phyloP scores from a whole-genome alignment of 108 stramenopile species.

The Fragilaria crotonensis region DNA sequence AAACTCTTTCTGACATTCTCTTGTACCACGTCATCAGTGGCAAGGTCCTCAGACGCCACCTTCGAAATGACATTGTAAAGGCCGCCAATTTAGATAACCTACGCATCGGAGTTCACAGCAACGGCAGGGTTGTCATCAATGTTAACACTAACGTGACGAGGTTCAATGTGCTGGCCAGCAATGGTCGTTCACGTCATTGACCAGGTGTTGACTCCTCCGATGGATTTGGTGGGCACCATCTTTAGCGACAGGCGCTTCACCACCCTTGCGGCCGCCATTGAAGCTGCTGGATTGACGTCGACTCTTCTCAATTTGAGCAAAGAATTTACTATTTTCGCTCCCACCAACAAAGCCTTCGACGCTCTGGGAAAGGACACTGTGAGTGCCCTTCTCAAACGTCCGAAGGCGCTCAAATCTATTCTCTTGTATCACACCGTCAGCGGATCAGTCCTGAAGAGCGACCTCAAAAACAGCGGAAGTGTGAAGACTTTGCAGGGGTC shows the following conservation, averaged over 20 bases:
- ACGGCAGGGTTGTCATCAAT: background rate
- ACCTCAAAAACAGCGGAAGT: background rate
- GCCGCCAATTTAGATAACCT: background rate
- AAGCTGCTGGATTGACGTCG: constrained; percentile 10
- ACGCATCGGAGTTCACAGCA: background rate
- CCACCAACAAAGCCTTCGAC: constrained; percentile 45
- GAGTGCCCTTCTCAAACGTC: too few relatives aligned
- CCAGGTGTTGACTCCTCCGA: constrained; percentile 2
- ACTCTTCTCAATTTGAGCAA: constrained; percentile 1
- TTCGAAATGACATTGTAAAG: constrained; percentile 1
- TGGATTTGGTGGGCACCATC: constrained; percentile 13
- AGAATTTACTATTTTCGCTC: constrained; percentile 35
- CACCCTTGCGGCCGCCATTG: constrained; percentile 21
- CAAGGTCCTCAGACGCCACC: background rate
- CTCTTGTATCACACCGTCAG: constrained; percentile 29
- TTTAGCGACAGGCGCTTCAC: constrained; percentile 13
- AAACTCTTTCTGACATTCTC: constrained; percentile 19
- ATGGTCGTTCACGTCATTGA: constrained; percentile 23
- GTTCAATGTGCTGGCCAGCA: constrained; percentile 2
- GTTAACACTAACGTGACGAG: background rate
- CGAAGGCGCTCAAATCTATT: constrained; percentile 12
- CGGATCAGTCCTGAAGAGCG: background rate
- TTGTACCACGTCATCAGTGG: constrained; percentile 24
- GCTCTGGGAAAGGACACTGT: background rate
- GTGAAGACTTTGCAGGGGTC: background rate